A percentile compares a stretch with the other conserved stretches of the same genome.
These are phyloP conservation scores for Hypsizygus ulmarius DNA, from an alignment of 1,284 basidiomycete genomes.

Conservation along the genomic window DNA sequence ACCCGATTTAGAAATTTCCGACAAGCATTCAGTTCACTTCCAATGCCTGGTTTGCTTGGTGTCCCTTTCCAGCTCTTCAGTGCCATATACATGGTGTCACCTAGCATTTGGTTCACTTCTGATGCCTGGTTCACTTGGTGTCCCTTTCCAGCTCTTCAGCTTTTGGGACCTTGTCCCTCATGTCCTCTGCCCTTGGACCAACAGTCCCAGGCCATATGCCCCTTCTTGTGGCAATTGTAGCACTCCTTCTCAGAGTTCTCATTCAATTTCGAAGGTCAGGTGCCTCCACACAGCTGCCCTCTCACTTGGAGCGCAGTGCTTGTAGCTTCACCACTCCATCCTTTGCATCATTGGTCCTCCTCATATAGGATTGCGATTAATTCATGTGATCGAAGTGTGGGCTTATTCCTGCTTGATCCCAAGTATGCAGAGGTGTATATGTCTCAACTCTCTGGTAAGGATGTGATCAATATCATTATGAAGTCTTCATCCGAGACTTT, in stretches of 20 bases:
- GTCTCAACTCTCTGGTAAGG: constrained; percentile 22
- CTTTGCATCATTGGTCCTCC: background rate
- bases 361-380: constrained; percentile 6
- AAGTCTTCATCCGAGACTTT: constrained; percentile 13
- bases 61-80: too few species aligned
- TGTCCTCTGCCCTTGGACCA: constrained; percentile 29
- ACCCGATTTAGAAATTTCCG: too few species aligned
- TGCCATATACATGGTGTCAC: constrained; percentile 8
- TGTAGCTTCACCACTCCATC: background rate
- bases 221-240: constrained; percentile 20
- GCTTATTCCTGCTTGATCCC: constrained; percentile 2
- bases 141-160: background rate
- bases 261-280: background rate
- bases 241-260: constrained; percentile 13
- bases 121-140: background rate
- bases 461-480: constrained; percentile 7
- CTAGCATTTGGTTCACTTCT: background rate
- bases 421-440: constrained; percentile 9
- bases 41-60: too few species aligned
- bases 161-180: constrained; percentile 18
- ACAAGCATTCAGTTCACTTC: too few species aligned
- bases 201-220: constrained; percentile 19
- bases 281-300: background rate
- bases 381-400: constrained; percentile 1
- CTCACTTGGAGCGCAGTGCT: background rate